A percentile compares a stretch with the other conserved stretches of the same genome.
phyloP scores from a whole-genome alignment of 202 grass and related monocot genomes.

The Brachypodium distachyon region DNA sequence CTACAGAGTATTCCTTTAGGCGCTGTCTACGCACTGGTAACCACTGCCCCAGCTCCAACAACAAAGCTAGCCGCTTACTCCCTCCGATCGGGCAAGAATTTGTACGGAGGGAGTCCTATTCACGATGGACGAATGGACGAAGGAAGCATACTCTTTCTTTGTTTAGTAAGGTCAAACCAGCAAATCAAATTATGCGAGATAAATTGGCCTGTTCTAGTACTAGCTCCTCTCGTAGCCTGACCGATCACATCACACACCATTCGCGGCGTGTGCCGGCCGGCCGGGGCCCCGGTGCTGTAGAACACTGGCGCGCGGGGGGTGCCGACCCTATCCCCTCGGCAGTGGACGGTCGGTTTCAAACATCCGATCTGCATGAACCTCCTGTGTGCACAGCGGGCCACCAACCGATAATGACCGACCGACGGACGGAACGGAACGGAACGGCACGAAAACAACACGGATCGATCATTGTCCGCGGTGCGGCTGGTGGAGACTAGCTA shows the following conservation, averaged over 20 bases:
- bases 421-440: background rate
- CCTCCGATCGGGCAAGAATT: too few species aligned
- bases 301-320: background rate
- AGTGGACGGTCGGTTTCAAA: background rate
- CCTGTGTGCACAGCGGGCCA: background rate
- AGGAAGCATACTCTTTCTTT: too few species aligned
- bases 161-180: too few species aligned
- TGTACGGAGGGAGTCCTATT: too few species aligned
- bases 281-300: background rate
- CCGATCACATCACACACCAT: background rate
- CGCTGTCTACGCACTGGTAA: too few species aligned
- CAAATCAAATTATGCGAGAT: too few species aligned
- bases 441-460: background rate
- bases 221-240: too few species aligned
- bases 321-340: background rate
- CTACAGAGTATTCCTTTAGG: too few species aligned
- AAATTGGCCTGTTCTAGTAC: too few species aligned
- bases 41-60: too few species aligned
- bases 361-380: background rate
- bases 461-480: background rate
- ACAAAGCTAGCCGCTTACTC: too few species aligned
- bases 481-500: background rate
- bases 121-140: too few species aligned
- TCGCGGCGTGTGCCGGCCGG: background rate
- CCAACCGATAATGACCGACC: background rate